Evolutionary conservation across 148 eudicot species (phyloP), one percentile per base, ranked within the genome.

Genomic region (Arctostaphylos glauca): DNA sequence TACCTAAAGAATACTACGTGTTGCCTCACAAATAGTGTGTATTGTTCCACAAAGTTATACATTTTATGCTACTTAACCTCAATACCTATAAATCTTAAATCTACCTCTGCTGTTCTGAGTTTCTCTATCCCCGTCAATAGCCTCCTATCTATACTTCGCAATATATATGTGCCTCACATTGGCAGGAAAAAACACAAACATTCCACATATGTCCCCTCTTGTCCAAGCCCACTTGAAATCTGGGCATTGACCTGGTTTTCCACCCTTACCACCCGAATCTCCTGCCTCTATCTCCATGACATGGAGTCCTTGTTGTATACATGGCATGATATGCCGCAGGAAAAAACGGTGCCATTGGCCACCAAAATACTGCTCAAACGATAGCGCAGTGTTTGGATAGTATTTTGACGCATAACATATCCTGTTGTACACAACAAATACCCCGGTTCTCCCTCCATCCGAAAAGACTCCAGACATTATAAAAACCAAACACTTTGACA

Each of bases 21-120:
- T 31, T 31, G 38, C 38, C 38, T 31, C 38, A 31, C 38, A 31
- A 31, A 31, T 31, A 31, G 38, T 31, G 38, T 31, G 38, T 31
- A 31, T 31, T 31, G 38, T 31, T 1, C 38, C 1, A 31, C 1
- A 31, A 31, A 31, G 1, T 31, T 31, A 31, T 31, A 31, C 38
- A 31, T 31, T 31, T 31, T 31, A 31, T 31, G 38, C 0, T 31
- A 31, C 38, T 31, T 31, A 1, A 31, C 38, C 38, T 1, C 0
- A 31, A 31, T 31, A 1, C 38, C 38, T 31, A 95, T 74, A 82
- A 83, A 96, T 14, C 98, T 98, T 50, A 96, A 85, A 83, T 96
- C 97, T 89, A 94, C 98, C 76, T 87, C 97, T n/a, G 98, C 98
- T 87, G 98, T 90, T 55, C 85, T 79, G 59, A 31, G 10, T 50